These are phyloP conservation scores for Amanita rubescens DNA, from an alignment of 768 basidiomycete genomes.

Conservation along the genomic window DNA sequence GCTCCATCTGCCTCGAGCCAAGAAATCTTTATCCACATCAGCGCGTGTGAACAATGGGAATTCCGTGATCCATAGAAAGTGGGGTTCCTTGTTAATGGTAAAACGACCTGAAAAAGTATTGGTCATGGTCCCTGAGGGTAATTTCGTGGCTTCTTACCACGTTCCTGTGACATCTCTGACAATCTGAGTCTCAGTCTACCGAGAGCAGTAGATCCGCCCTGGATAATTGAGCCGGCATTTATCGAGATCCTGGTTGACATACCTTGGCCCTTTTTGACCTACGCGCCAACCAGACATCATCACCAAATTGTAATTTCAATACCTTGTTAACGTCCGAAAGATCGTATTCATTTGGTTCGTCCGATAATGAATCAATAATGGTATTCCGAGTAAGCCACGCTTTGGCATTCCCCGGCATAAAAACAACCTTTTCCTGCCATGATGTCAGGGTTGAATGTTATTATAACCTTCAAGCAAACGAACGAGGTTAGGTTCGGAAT, in stretches of 20 bases:
- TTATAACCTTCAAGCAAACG: neutral
- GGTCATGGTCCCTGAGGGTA: neutral
- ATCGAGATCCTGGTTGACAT: slow-evolving; percentile 15
- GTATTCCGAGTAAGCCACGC: slow-evolving; percentile 36
- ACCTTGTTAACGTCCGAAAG: slow-evolving; percentile 29
- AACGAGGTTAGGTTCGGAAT: slow-evolving; percentile 11
- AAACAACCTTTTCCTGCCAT: slow-evolving; percentile 27
- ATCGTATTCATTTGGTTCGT: slow-evolving; percentile 16
- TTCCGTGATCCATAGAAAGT: slow-evolving; percentile 94
- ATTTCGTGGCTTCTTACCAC: slow-evolving; percentile 36
- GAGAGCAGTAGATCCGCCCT: slow-evolving; percentile 85
- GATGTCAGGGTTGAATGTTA: neutral
- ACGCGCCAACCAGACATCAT: slow-evolving; percentile 51
- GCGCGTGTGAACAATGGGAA: slow-evolving; percentile 87
- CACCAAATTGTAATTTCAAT: slow-evolving; percentile 39
- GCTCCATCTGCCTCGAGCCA: slow-evolving; percentile 85
- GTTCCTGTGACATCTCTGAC: slow-evolving; percentile 55
- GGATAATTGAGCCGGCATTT: slow-evolving; percentile 13
- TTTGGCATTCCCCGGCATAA: slow-evolving; percentile 25
- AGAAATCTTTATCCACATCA: slow-evolving; percentile 81
- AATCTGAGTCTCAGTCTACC: slow-evolving; percentile 65
- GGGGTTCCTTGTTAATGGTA: slow-evolving; percentile 47
- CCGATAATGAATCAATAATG: slow-evolving; percentile 18
- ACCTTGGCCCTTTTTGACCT: slow-evolving; percentile 49
- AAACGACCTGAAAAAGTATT: slow-evolving; percentile 42